phyloP scores from a whole-genome alignment of 176 grass and related monocot species.

The Tillandsia leiboldiana region DNA sequence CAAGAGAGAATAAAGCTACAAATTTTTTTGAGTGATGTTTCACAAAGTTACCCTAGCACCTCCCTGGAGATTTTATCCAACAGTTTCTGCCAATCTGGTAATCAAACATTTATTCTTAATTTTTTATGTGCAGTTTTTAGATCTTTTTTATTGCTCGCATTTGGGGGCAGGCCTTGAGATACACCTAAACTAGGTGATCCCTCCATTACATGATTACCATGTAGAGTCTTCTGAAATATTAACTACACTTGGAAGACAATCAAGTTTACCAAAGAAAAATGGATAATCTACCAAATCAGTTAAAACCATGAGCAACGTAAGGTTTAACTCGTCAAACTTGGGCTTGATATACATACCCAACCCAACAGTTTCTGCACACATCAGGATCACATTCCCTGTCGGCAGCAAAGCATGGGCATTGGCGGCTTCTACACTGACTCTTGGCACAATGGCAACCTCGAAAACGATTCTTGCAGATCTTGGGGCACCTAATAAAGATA shows the following conservation, averaged over 20 bases:
- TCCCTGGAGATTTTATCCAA: too few relatives aligned
- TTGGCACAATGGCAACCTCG: conserved; percentile 97
- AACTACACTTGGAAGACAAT: too few relatives aligned
- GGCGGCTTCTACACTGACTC: conserved; percentile 89
- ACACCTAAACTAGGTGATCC: too few relatives aligned
- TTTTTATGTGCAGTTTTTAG: not conserved
- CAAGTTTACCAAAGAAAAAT: too few relatives aligned
- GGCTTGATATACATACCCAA: conserved; percentile 51
- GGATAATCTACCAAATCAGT: too few relatives aligned
- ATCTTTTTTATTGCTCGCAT: not conserved
- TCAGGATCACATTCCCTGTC: conserved; percentile 98
- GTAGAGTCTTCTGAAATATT: too few relatives aligned
- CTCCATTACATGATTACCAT: too few relatives aligned
- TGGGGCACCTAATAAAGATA: conserved; percentile 59
- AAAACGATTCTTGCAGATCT: conserved; percentile 97
- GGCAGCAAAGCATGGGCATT: conserved; percentile 98
- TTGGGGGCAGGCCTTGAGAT: too few relatives aligned
- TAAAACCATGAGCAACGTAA: too few relatives aligned
- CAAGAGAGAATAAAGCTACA: too few relatives aligned
- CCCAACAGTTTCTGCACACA: conserved; percentile 98
- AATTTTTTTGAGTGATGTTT: too few relatives aligned
- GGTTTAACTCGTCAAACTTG: not conserved
- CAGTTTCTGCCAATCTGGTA: not conserved
- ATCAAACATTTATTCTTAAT: not conserved
- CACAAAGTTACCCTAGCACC: too few relatives aligned